Evolutionary conservation across 2,329 filamentous ascomycete genomes (phyloP), one percentile per base, ranked within the genome.

Genomic region (Claviceps digitariae): DNA sequence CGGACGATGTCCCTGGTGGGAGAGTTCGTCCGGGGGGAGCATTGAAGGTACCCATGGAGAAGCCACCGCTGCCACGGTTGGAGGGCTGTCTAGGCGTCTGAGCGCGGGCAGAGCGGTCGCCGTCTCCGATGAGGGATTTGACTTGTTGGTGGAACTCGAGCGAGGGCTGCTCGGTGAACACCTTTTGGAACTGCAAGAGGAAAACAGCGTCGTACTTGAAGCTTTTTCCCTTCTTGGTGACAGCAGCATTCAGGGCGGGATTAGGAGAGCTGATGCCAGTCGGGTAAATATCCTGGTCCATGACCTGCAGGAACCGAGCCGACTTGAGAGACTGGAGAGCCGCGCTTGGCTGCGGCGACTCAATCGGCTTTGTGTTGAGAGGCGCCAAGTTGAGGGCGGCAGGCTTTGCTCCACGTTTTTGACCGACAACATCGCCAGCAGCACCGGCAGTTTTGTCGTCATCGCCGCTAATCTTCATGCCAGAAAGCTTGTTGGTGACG

Each of bases 191-290:
- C 66, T 98, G 93, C 31, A 98, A 77, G 71, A 98, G 74, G 76
- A 98, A 98, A 62, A 86, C 84, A 63, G 90, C 87, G 71, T 97
- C 90, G 69, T 98, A 98, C 68, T 94, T 90, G 75, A 94, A 95
- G 44, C 82, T 84, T 68, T 83, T 86, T 56, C 82, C 82, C 73
- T 90, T 91, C 69, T 86, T 87, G 36, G 81, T 77, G 29, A 88
- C 86, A 17, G 86, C 86, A 43, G 79, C 75, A 68, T 97, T 98
- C 59, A 96, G 73, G 2, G 91, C 87, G 12, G 91, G 89, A 71
- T 96, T 97, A 8, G 93, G 93, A 27, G 90, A 95, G 56, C 78
- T 81, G 66, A 97, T 86, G 52, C 87, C 86, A 4, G 81, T 73
- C 17, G 93, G 91, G 67, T 98, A 98, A 43, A 85, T 79, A 57